Evolutionary conservation across 371 early-diverging fungal genomes (phyloP), one percentile per base, ranked within the genome.

Genomic region (Phascolomyces articulosus): DNA sequence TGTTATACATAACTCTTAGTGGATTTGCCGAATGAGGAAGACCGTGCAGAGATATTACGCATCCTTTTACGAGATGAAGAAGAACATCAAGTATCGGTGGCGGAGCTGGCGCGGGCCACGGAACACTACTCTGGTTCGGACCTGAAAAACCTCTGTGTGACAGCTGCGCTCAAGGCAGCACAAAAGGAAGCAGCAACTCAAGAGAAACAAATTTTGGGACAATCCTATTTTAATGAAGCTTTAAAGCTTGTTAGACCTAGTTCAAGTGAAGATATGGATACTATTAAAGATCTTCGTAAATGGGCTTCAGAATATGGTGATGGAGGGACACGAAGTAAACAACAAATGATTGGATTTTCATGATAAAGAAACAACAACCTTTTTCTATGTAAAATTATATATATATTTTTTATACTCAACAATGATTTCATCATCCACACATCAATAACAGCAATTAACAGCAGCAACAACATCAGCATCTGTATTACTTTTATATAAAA

Each of bases 101-200:
- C 66, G 61, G 80, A 81, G 24, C 67, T 94, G 41, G 95, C 94
- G 8, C 79, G 83, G 69, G 78, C 80, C 34, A 94, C 96, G 1
- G 78, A 81, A 18, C 80, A 87, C 57, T 97, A 89, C 66, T 96
- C 98, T 23, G 99, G 99, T n/a, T 96, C 96, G 44, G 99, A 99
- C 75, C 83, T 99, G 66, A 99, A 98, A 82, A 99, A 98, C 73
- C 73, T 99, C 55, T 97, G 98, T 79, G 90, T 99, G 31, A 91
- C 97, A 20, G 97, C 99, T 0, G 96, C 94, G 0, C 72, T 95
- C 54, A 86, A 80, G 3, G 86, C 90, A 8, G 83, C 91, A 49
- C 87, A 90, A 57, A 90, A 91, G 63, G 63, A 70, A 60, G 65
- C 67, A 6, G 59, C 62, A 21, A 31, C 18, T 31, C 26, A 40